Evolutionary conservation across 495 filamentous ascomycete species (phyloP).

Genomic region (Pseudotulostoma volvatum): DNA sequence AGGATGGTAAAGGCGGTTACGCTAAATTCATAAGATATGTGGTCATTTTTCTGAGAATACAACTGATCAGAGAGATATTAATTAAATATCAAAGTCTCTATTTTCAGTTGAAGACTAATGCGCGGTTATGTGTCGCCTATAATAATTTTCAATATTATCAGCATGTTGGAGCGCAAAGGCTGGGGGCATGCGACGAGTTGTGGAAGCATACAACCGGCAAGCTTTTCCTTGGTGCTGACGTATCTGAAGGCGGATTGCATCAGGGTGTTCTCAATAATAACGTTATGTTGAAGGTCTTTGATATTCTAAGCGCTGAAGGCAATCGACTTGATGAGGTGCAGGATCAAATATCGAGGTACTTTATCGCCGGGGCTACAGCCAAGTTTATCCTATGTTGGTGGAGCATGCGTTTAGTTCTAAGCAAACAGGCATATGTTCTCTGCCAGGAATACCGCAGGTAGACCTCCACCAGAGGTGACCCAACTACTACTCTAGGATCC

Average conservation of each 20-base stretch:
- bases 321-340: not conserved
- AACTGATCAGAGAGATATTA: not conserved
- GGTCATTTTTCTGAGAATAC: not conserved
- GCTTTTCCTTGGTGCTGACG: not conserved
- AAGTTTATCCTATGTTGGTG: not conserved
- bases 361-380: not conserved
- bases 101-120: not conserved
- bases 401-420: no score
- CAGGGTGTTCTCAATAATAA: not conserved
- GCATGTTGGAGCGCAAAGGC: not conserved
- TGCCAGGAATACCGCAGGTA: not conserved
- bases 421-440: no score
- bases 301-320: not conserved
- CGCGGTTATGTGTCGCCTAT: not conserved
- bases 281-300: not conserved
- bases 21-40: not conserved
- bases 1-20: not conserved
- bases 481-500: not conserved
- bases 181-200: not conserved
- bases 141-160: not conserved
- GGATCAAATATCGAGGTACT: not conserved
- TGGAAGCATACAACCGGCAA: not conserved
- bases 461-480: not conserved
- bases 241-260: not conserved
- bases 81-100: not conserved